A percentile compares a stretch with the other conserved stretches of the same genome.
These are phyloP conservation scores for Xylaria sp. DNA, from an alignment of 2,329 filamentous ascomycete species.

Conservation along the genomic window DNA sequence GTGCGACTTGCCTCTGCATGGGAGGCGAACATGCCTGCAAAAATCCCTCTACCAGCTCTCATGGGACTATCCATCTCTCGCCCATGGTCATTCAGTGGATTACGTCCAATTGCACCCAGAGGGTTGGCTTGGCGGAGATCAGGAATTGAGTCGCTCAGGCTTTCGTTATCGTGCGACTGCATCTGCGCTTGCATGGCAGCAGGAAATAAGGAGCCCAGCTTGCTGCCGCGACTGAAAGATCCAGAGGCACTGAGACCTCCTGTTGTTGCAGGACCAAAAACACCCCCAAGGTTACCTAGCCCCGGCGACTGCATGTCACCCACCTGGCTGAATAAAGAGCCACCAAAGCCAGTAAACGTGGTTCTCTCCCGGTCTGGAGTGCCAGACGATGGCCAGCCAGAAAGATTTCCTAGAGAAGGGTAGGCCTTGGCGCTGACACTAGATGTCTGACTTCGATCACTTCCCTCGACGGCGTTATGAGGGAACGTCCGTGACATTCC, in stretches of 20 bases:
- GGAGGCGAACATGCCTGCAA: slow-evolving; percentile 65
- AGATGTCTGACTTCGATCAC: slow-evolving; percentile 92
- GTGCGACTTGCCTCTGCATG: slow-evolving; percentile 51
- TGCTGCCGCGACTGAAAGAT: slow-evolving; percentile 80
- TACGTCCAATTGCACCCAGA: slow-evolving; percentile 75
- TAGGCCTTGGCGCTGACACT: slow-evolving; percentile 85
- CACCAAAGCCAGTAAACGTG: slow-evolving; percentile 74
- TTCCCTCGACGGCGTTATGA: slow-evolving; percentile 70
- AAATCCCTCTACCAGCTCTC: slow-evolving; percentile 63
- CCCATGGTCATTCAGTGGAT: slow-evolving; percentile 63
- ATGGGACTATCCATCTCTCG: slow-evolving; percentile 71
- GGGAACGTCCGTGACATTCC: slow-evolving; percentile 58
- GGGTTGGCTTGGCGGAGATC: slow-evolving; percentile 71
- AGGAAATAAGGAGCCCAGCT: slow-evolving; percentile 88
- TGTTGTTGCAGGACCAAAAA: slow-evolving; percentile 74
- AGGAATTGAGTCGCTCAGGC: slow-evolving; percentile 65
- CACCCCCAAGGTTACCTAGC: slow-evolving; percentile 72
- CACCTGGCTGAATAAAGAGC: slow-evolving; percentile 80
- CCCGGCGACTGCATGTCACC: slow-evolving; percentile 82
- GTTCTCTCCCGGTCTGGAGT: slow-evolving; percentile 75
- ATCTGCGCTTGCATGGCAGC: slow-evolving; percentile 91
- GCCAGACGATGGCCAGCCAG: slow-evolving; percentile 72
- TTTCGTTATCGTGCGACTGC: slow-evolving; percentile 76
- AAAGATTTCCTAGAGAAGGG: slow-evolving; percentile 68
- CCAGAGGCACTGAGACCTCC: slow-evolving; percentile 67